A percentile compares a stretch with the other conserved stretches of the same genome.
Conservation (phyloP, 768 basidiomycete genomes). For the Fomitopsis pulvina region DNA sequence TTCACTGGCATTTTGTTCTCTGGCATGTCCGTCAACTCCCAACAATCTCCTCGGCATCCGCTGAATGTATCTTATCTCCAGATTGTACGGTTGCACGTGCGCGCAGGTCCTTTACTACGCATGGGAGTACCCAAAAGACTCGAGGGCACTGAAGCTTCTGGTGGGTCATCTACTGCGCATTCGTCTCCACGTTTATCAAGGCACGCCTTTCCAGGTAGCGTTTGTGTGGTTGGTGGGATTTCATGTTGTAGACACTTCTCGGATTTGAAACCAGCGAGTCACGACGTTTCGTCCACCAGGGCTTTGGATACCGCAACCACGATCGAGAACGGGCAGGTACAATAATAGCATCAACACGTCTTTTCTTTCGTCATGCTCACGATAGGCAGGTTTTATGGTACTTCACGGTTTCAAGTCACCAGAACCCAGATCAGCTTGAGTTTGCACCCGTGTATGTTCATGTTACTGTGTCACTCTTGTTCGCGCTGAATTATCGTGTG, state of each 20-base stretch:
- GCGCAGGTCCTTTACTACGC: neutral
- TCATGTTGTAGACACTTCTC: neutral
- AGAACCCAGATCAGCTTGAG: neutral
- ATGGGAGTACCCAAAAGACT: neutral
- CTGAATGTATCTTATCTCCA: neutral
- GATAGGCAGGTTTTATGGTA: neutral
- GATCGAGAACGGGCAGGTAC: neutral
- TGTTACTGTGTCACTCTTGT: neutral
- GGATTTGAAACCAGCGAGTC: neutral
- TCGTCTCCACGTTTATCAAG: too few relatives aligned
- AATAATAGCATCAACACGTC: neutral
- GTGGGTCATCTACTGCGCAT: neutral
- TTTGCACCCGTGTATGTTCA: neutral
- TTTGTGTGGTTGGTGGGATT: neutral
- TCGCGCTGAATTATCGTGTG: neutral
- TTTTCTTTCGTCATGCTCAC: neutral
- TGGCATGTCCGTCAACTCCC: neutral
- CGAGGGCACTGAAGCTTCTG: neutral
- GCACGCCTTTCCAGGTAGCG: neutral
- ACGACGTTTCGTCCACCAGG: neutral
- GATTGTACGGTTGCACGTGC: neutral
- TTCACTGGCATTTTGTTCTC: neutral
- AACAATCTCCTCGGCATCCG: too few relatives aligned
- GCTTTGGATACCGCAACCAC: neutral
- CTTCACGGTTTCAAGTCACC: neutral